These are phyloP conservation scores for Aspergillus sp. DNA, from an alignment of 2,329 filamentous ascomycete species.

Conservation along the genomic window DNA sequence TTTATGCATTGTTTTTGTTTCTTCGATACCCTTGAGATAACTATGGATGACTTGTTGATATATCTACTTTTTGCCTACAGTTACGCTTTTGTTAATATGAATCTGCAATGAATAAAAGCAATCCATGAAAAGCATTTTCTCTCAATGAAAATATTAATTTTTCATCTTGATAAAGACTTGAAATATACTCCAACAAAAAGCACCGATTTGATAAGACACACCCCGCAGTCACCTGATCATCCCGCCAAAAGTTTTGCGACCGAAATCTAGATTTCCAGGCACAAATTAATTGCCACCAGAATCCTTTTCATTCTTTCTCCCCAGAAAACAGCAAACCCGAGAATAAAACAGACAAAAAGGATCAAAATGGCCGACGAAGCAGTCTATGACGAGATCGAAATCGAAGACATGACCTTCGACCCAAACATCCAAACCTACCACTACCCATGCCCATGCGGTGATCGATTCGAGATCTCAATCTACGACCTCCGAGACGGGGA, in stretches of 20 bases:
- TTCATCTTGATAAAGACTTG: no score
- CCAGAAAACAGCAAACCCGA: neutral
- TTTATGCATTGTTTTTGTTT: neutral
- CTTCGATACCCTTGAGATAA: conserved; percentile 5
- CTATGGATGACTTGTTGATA: neutral
- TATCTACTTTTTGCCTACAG: no score
- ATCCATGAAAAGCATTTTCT: no score
- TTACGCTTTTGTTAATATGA: no score
- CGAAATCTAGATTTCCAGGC: no score
- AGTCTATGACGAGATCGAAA: conserved; percentile 95
- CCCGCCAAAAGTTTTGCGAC: conserved; percentile 20
- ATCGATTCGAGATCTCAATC: conserved; percentile 87
- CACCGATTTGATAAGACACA: conserved; percentile 1
- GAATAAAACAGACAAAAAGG: neutral
- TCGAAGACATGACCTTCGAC: conserved; percentile 97
- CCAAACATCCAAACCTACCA: conserved; percentile 78
- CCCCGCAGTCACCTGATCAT: conserved; percentile 24
- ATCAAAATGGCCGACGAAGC: conserved; percentile 58
- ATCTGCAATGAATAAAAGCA: no score
- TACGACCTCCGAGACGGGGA: conserved; percentile 80
- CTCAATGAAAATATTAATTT: no score
- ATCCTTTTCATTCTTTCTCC: neutral
- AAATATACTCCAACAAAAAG: neutral
- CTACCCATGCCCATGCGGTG: conserved; percentile 95
- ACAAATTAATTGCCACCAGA: conserved; percentile 6